These are phyloP conservation scores for Starmerella powellii DNA, from an alignment of 805 yeast genomes.

Conservation along the genomic window DNA sequence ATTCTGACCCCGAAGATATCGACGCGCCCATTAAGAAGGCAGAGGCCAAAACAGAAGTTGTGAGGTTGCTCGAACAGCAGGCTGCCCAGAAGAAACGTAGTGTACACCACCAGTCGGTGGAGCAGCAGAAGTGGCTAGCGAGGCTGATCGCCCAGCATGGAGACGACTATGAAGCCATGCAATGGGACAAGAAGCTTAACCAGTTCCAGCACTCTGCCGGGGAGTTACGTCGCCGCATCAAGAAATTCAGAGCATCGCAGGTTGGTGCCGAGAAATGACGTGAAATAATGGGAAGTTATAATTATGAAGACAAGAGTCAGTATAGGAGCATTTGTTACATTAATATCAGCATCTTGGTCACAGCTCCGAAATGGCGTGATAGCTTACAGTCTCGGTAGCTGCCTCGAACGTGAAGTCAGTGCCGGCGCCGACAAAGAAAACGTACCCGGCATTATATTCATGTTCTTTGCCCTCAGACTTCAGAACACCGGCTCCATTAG, in stretches of 20 bases:
- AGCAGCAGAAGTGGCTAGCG: conserved; percentile 66
- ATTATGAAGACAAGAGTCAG: too few species aligned
- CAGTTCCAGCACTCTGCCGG: conserved; percentile 76
- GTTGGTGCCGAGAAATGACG: too few species aligned
- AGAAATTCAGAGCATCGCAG: conserved; percentile 35
- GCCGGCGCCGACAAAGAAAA: conserved; percentile 74
- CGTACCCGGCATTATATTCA: conserved; percentile 56
- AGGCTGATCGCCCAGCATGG: conserved; percentile 65
- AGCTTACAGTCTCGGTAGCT: conserved; percentile 47
- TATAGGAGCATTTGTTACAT: too few species aligned
- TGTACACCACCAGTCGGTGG: conserved; percentile 39
- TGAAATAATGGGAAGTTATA: neutral
- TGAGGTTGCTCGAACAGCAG: conserved; percentile 55
- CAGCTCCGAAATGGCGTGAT: conserved; percentile 83
- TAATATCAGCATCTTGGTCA: too few species aligned
- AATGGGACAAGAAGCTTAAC: conserved; percentile 79
- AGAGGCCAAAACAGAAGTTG: conserved; percentile 40
- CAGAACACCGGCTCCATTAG: conserved; percentile 65
- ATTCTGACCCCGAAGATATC: conserved; percentile 35
- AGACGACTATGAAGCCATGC: conserved; percentile 79
- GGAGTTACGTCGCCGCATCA: conserved; percentile 59
- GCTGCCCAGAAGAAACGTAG: conserved; percentile 35
- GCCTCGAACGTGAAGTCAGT: conserved; percentile 46
- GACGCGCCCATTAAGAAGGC: conserved; percentile 65
- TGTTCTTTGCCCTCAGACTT: conserved; percentile 34